Percentiles rank a stretch among this genome's conserved stretches.
Conservation (phyloP, 129 eudicot genomes). For the Tagetes erecta region DNA sequence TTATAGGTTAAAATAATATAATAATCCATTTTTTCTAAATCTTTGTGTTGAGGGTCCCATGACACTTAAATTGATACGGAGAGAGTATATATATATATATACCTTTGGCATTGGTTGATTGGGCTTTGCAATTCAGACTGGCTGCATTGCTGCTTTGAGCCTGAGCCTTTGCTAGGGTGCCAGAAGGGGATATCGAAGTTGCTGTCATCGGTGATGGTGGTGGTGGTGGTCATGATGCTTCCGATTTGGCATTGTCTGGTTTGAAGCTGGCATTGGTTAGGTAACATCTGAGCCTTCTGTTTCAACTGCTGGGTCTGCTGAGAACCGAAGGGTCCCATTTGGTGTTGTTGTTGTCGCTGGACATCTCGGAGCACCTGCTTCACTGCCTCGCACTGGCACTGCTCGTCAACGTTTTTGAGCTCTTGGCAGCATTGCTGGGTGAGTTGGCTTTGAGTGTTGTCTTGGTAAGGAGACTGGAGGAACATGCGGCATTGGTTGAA, state of each 20-base stretch:
- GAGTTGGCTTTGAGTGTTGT: neutral
- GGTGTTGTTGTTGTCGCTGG: conserved; percentile 17
- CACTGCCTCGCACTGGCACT: conserved; percentile 27
- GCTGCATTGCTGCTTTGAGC: conserved; percentile 20
- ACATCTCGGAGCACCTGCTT: conserved; percentile 20
- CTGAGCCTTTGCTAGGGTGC: neutral
- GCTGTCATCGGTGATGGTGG: conserved; percentile 18
- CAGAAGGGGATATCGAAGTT: neutral
- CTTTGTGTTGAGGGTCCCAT: no score
- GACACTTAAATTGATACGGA: no score
- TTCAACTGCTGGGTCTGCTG: conserved; percentile 19
- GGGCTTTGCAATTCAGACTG: conserved; percentile 11
- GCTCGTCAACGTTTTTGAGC: conserved; percentile 22
- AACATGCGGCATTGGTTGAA: conserved; percentile 22
- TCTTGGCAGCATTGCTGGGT: conserved; percentile 27
- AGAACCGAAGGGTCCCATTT: conserved; percentile 4
- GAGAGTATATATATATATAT: no score
- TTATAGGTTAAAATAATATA: no score
- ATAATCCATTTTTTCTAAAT: no score
- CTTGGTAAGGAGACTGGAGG: conserved; percentile 13
- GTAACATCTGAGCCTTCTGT: conserved; percentile 32
- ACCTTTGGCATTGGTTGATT: conserved; percentile 21
- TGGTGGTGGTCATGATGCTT: conserved; percentile 10
- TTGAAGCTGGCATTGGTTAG: conserved; percentile 25
- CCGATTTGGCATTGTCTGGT: conserved; percentile 13